Base-by-base conservation (phyloP, 257 asterid genomes). In the Solanum pimpinellifolium region DNA sequence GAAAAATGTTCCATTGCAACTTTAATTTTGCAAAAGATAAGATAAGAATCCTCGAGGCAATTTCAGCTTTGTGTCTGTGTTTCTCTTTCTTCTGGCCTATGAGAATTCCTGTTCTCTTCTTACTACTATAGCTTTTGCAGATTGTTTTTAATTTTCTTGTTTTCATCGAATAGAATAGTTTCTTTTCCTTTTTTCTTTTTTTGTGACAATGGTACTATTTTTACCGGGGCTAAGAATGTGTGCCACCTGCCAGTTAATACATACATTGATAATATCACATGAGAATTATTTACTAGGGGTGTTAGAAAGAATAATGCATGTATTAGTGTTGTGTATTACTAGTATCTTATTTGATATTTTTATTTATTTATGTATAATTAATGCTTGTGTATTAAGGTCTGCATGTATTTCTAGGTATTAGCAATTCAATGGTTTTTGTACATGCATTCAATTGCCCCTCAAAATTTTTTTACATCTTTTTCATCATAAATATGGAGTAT, bases 391-490 rank as follows among this genome's bases (percentile, higher is more conserved):
- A 35, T 5, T 35, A 5, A 35, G 1, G 7, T 5, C 1, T 35
- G 37, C 37, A 31, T 35, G 1, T 3, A 35, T 35, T 35, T 35
- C 6, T 35, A 35, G 39, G 7, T 35, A 35, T 35, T 35, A 35
- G 39, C 7, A 35, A 5, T 35, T 5, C 7, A 35, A 35, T 35
- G 39, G 0, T 35, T 35, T 4, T 35, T 0, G 0, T 35, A 5
- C 39, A 35, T 35, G 39, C 4, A 35, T 35, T 4, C 39, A 35
- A 4, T 35, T 35, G 39, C 1, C 39, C 7, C 7, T 35, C 7
- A 35, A 5, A 35, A 4, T 0, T 1, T 5, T 35, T 35, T 35
- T 37, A 37, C 39, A 37, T 37, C 1, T 37, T 37, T 6, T 37
- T 37, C 39, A 37, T 0, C 1, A 37, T 35, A 37, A 37, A 37